Evolutionary conservation across 768 basidiomycete species (phyloP).

Genomic region (Suillus subluteus): DNA sequence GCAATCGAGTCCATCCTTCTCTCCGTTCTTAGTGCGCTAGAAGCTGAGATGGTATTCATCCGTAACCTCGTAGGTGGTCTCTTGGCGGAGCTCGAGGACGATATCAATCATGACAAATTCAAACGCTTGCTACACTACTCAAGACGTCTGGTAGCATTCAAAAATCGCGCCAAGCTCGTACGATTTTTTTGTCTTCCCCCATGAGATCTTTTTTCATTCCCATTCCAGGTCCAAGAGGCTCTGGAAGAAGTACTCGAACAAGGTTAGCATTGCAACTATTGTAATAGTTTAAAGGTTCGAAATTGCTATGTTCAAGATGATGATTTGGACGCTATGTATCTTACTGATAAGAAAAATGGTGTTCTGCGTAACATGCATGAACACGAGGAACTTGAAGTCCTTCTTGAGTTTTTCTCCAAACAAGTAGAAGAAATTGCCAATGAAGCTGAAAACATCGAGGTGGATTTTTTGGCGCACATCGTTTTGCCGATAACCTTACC

Average conservation of each 20-base stretch:
- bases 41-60: conserved; percentile 96
- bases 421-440: conserved; percentile 97
- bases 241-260: conserved; percentile 91
- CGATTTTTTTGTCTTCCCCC: conserved; percentile 15
- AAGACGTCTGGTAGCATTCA: conserved; percentile 83
- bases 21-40: conserved; percentile 89
- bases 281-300: neutral
- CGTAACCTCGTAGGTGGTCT: conserved; percentile 89
- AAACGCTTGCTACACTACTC: conserved; percentile 92
- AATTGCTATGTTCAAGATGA: conserved; percentile 61
- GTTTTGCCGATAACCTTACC: conserved; percentile 7
- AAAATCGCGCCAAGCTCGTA: conserved; percentile 88
- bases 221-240: conserved; percentile 77
- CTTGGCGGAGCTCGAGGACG: conserved; percentile 90
- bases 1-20: conserved; percentile 93
- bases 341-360: conserved; percentile 80
- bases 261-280: conserved; percentile 49
- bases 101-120: conserved; percentile 94
- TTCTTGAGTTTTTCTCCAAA: conserved; percentile 94
- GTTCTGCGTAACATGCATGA: conserved; percentile 66
- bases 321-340: conserved; percentile 93
- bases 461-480: conserved; percentile 32
- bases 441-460: conserved; percentile 87
- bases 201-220: conserved; percentile 9
- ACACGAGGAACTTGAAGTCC: conserved; percentile 90